These are phyloP conservation scores for Trichoderma afroharzianum DNA, from an alignment of 2,329 filamentous ascomycete species.

Conservation along the genomic window DNA sequence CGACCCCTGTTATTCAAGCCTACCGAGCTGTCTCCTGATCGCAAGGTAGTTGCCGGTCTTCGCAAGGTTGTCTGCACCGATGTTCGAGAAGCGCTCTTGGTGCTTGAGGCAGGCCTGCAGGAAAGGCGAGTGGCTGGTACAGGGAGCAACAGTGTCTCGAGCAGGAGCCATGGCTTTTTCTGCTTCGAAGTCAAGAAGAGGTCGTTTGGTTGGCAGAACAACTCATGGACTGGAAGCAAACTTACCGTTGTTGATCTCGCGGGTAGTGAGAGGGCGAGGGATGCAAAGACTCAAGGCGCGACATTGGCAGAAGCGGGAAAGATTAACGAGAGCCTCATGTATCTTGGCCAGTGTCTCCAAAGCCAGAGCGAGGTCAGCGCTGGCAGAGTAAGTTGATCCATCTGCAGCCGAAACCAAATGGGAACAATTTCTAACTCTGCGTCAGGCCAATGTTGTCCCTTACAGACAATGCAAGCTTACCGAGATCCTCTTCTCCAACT, in stretches of 20 bases:
- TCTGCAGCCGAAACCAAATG: neutral
- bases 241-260: conserved; percentile 90
- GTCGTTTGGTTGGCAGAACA: conserved; percentile 38
- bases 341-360: conserved; percentile 92
- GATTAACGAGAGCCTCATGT: conserved; percentile 98
- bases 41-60: conserved; percentile 91
- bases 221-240: conserved; percentile 70
- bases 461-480: conserved; percentile 84
- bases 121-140: conserved; percentile 87
- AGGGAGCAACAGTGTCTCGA: conserved; percentile 87
- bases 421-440: conserved; percentile 22
- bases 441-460: conserved; percentile 66
- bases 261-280: conserved; percentile 86
- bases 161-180: conserved; percentile 93
- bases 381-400: conserved; percentile 56
- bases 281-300: conserved; percentile 89
- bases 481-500: conserved; percentile 84
- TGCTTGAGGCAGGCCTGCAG: conserved; percentile 83
- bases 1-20: conserved; percentile 86
- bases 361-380: conserved; percentile 81
- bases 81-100: conserved; percentile 79
- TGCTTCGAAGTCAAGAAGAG: conserved; percentile 92
- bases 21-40: conserved; percentile 80
- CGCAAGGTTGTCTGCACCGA: conserved; percentile 83
- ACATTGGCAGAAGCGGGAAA: conserved; percentile 94